A percentile compares a stretch with the other conserved stretches of the same genome.
These are phyloP conservation scores for Cucumis cinereus DNA, from an alignment of 306 rosid genomes.

Conservation along the genomic window DNA sequence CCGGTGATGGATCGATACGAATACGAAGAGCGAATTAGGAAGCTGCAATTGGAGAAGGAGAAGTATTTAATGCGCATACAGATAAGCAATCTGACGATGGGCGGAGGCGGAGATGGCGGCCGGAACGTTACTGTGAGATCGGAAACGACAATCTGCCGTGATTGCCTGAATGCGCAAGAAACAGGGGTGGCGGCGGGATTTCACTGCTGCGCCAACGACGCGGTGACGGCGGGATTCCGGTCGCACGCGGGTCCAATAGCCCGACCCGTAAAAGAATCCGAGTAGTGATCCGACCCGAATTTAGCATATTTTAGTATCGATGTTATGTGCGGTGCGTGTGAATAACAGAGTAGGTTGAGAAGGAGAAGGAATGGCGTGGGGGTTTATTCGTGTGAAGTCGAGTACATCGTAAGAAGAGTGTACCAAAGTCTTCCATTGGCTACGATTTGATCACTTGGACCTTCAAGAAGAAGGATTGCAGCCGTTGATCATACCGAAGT, in stretches of 20 bases:
- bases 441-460: not conserved
- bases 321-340: not conserved
- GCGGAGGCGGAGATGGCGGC: not conserved
- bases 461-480: not conserved
- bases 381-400: slow-evolving; percentile 10
- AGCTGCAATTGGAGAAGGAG: slow-evolving; percentile 25
- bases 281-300: slow-evolving; percentile 7
- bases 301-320: not conserved
- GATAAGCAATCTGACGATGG: not conserved
- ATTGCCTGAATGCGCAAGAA: slow-evolving; percentile 25
- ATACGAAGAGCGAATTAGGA: slow-evolving; percentile 22
- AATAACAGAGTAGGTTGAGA: not conserved
- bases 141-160: slow-evolving; percentile 20
- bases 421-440: not conserved
- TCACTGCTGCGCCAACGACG: slow-evolving; percentile 54
- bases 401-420: slow-evolving; percentile 28
- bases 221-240: slow-evolving; percentile 40
- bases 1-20: slow-evolving; percentile 19
- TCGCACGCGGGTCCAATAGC: slow-evolving; percentile 64
- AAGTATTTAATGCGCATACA: slow-evolving; percentile 27
- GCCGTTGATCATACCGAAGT: not conserved
- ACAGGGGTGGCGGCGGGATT: slow-evolving; percentile 31
- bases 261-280: slow-evolving; percentile 40
- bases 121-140: not conserved
- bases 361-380: not conserved